Evolutionary conservation across 164 flowering plant genomes (phyloP).

Genomic region (Sextonia rubra): DNA sequence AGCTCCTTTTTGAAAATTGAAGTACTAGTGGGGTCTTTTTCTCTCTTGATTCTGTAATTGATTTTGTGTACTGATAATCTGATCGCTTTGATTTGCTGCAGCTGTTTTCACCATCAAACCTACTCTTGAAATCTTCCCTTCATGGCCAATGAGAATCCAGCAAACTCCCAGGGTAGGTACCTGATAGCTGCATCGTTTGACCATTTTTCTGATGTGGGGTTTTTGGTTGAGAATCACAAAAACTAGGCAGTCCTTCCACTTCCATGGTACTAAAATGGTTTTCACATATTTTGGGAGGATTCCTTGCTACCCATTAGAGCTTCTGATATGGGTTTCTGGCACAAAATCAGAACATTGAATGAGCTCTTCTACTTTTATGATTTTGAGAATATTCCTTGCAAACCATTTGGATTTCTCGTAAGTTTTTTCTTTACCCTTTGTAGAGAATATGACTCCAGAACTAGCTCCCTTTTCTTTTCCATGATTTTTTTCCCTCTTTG

Average conservation of each 20-base stretch:
- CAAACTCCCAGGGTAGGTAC: slow-evolving; percentile 9
- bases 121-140: slow-evolving; percentile 19
- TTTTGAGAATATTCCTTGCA: not conserved
- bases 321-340: not conserved
- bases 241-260: not conserved
- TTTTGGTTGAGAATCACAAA: not conserved
- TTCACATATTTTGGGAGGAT: not conserved
- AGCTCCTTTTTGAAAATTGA: slow-evolving; percentile 23
- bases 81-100: slow-evolving; percentile 3
- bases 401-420: not conserved
- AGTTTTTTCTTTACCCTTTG: too few species aligned
- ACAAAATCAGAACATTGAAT: not conserved
- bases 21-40: slow-evolving; percentile 15
- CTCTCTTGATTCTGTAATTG: slow-evolving; percentile 43
- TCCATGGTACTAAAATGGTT: not conserved
- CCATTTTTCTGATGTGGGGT: not conserved
- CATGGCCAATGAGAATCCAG: slow-evolving; percentile 18
- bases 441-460: too few species aligned
- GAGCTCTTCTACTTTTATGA: not conserved
- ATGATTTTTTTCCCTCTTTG: not conserved
- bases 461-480: not conserved
- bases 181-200: not conserved
- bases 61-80: not conserved
- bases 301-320: not conserved
- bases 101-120: slow-evolving; percentile 8